Conservation (phyloP, 306 rosid species). For the Castanospermum australe region DNA sequence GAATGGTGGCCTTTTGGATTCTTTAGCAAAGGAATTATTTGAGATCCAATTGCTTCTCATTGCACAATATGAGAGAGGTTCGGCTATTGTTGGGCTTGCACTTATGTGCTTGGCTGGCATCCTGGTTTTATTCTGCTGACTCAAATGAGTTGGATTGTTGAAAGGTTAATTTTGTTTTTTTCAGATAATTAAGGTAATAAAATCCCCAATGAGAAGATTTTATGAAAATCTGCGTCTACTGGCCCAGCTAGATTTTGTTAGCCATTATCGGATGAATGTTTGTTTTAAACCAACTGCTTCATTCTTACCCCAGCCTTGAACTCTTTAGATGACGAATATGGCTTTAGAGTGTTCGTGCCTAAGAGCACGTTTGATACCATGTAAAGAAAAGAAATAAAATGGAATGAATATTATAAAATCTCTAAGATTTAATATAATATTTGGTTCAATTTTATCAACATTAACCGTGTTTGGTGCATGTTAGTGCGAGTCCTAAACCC, state of each 20-base stretch:
- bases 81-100: neutral
- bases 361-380: too few species aligned
- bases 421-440: too few species aligned
- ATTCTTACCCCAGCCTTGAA: too few species aligned
- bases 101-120: too few species aligned
- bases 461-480: too few species aligned
- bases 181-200: neutral
- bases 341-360: too few species aligned
- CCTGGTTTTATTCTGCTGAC: neutral
- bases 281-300: neutral
- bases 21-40: neutral
- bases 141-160: neutral
- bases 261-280: neutral
- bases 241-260: neutral
- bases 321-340: too few species aligned
- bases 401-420: too few species aligned
- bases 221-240: neutral
- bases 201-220: neutral
- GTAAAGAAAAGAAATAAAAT: too few species aligned
- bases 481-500: too few species aligned
- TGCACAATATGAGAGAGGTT: neutral
- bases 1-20: constrained; percentile 19
- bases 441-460: too few species aligned
- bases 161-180: neutral
- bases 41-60: neutral